These are phyloP conservation scores for Fraxinus xanthoxyloides DNA, from an alignment of 305 asterid genomes.

Conservation along the genomic window DNA sequence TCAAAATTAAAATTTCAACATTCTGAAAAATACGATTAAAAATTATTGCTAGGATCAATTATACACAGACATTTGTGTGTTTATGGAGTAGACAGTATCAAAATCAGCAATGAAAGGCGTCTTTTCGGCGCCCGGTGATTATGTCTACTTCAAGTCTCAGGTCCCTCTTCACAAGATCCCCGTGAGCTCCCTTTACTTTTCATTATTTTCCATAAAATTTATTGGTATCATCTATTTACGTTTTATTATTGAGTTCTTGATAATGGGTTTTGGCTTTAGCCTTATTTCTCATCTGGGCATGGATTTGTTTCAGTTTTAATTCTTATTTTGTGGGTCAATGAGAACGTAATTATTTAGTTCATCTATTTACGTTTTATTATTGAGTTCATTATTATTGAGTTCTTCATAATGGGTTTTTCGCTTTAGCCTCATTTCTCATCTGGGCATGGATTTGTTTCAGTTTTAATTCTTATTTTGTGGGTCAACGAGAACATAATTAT, in stretches of 20 bases:
- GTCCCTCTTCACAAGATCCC: slow-evolving; percentile 99
- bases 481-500: background rate
- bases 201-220: background rate
- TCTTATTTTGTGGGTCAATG: background rate
- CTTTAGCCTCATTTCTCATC: slow-evolving; percentile 15
- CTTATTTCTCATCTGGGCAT: slow-evolving; percentile 18
- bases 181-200: slow-evolving; percentile 33
- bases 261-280: slow-evolving; percentile 24
- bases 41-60: background rate
- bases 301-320: slow-evolving; percentile 17
- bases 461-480: slow-evolving; percentile 15
- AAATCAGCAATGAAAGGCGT: slow-evolving; percentile 77
- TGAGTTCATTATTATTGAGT: too few species aligned
- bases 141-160: slow-evolving; percentile 93
- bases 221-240: background rate
- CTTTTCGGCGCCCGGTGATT: slow-evolving; percentile 95
- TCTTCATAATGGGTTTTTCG: slow-evolving; percentile 11
- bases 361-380: background rate
- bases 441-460: slow-evolving; percentile 21
- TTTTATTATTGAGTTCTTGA: slow-evolving; percentile 18
- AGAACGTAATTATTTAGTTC: slow-evolving; percentile 1
- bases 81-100: slow-evolving; percentile 15
- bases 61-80: background rate
- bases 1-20: background rate
- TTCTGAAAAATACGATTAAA: background rate